Base-by-base conservation (phyloP, 2,329 filamentous ascomycete species). In the Fusarium camptoceras region DNA sequence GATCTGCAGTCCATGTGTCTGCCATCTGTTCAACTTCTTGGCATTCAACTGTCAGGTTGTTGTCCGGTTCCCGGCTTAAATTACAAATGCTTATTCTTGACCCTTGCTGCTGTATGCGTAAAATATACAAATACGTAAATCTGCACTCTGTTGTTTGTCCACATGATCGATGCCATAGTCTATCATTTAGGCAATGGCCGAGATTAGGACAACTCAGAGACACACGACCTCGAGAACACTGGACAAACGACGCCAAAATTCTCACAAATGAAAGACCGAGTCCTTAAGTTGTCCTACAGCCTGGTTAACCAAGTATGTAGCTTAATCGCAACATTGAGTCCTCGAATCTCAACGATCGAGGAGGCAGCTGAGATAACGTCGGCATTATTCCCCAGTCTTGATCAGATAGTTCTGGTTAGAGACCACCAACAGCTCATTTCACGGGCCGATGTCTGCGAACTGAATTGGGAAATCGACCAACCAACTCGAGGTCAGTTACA, bases 81-180 rank as follows among this genome's bases (percentile, higher is more conserved):
- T 25, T 25, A 28, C 49, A 41, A 51, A 51, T 28, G 9, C 31
- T 51, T 51, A n/a, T 25, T 55, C 51, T 20, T 30, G 20, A 46
- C 4, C 20, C 28, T 53, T 47, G 11, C 0, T 28, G 14, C 7
- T 18, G 27, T 16, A 46, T 30, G 9, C 37, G 44, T 11, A 61
- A 59, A 61, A 28, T 25, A n/a, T n/a, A 20, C 3, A 47, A 42
- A 62, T 63, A 55, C 57, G 47, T n/a, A 55, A 63, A 62, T 47
- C 15, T 44, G 10, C 2, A 0, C 9, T 8, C 25, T 25, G 1
- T 22, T 3, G 22, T n/a, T 59, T 18, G 42, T 18, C 1, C n/a
- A 9, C 5, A 25, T 31, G n/a, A 25, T 16, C 2, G 10, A 22
- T 15, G 0, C 10, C 25, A 42, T 12, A 54, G 15, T 25, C 3